phyloP scores from a whole-genome alignment of 805 yeast species.

The Ogataea siamensis region DNA sequence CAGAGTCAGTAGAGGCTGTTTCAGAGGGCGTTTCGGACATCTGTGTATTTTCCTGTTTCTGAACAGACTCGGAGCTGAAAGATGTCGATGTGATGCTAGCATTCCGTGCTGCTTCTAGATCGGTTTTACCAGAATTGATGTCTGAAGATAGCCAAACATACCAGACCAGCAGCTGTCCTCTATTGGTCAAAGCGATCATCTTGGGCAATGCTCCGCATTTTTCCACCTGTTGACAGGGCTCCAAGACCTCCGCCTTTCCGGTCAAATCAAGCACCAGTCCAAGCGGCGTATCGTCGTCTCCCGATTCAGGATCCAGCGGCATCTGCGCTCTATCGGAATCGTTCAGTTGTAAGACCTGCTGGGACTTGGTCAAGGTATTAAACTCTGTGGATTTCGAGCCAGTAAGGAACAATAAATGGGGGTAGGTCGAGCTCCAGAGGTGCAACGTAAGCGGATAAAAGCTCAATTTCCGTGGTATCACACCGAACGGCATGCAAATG shows the following conservation, averaged over 20 bases:
- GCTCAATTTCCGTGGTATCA: slow-evolving; percentile 44
- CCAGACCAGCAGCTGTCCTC: slow-evolving; percentile 64
- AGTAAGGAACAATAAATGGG: slow-evolving; percentile 45
- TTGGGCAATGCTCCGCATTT: slow-evolving; percentile 63
- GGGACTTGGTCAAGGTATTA: slow-evolving; percentile 40
- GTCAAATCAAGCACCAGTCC: slow-evolving; percentile 67
- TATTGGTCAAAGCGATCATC: slow-evolving; percentile 57
- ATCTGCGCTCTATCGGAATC: slow-evolving; percentile 72
- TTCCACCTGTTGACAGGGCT: slow-evolving; percentile 61
- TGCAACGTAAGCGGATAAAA: slow-evolving; percentile 42
- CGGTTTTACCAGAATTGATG: slow-evolving; percentile 38
- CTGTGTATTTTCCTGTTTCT: no score
- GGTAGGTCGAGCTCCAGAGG: slow-evolving; percentile 39
- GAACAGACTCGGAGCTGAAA: no score
- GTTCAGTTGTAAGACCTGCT: slow-evolving; percentile 49
- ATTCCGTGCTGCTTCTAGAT: slow-evolving; percentile 8
- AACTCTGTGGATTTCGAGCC: slow-evolving; percentile 68
- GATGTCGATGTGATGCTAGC: no score
- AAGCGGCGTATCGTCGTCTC: slow-evolving; percentile 66
- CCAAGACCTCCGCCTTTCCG: slow-evolving; percentile 40
- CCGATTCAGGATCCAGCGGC: slow-evolving; percentile 65
- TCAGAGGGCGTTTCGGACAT: no score
- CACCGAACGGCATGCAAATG: slow-evolving; percentile 45
- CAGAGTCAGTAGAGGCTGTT: no score
- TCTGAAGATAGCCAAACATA: slow-evolving; percentile 58